phyloP scores from a whole-genome alignment of 192 early-diverging fungal species.

The Backusella luteola region DNA sequence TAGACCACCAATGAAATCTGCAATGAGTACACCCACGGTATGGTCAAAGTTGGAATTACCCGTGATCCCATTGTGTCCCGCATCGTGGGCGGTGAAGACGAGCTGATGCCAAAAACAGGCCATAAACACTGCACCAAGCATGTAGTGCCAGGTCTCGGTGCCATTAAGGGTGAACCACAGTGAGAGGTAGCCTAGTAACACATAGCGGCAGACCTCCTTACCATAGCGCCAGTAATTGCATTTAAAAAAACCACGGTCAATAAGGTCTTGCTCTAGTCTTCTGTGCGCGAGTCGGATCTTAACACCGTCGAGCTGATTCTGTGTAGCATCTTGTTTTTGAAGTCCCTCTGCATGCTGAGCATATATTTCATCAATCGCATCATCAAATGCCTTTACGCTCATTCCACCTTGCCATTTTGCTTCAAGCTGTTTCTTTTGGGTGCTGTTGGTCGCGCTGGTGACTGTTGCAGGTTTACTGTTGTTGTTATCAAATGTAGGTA shows the following conservation, averaged over 20 bases:
- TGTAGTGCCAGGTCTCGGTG: constrained; percentile 49
- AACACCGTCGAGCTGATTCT: constrained; percentile 3
- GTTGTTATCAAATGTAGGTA: background rate
- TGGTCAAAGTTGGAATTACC: constrained; percentile 72
- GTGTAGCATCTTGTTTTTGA: background rate
- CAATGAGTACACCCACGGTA: constrained; percentile 80
- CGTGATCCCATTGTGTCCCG: constrained; percentile 94
- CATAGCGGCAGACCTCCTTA: constrained; percentile 50
- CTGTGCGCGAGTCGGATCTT: constrained; percentile 46
- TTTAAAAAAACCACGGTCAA: constrained; percentile 61
- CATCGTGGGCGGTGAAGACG: constrained; percentile 92
- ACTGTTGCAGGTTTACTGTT: background rate
- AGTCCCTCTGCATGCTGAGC: constrained; percentile 7
- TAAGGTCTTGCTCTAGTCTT: constrained; percentile 63
- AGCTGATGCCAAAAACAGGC: constrained; percentile 89
- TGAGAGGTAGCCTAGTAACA: constrained; percentile 42
- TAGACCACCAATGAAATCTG: constrained; percentile 82
- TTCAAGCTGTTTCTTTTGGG: background rate
- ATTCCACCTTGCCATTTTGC: constrained; percentile 18
- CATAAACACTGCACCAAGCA: constrained; percentile 57
- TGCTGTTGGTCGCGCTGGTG: background rate
- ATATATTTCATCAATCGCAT: constrained; percentile 15
- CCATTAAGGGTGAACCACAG: constrained; percentile 46
- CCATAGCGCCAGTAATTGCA: constrained; percentile 55
- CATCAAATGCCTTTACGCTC: constrained; percentile 24